phyloP scores from a whole-genome alignment of 768 basidiomycete species.

The Neoboletus subvelutipes region DNA sequence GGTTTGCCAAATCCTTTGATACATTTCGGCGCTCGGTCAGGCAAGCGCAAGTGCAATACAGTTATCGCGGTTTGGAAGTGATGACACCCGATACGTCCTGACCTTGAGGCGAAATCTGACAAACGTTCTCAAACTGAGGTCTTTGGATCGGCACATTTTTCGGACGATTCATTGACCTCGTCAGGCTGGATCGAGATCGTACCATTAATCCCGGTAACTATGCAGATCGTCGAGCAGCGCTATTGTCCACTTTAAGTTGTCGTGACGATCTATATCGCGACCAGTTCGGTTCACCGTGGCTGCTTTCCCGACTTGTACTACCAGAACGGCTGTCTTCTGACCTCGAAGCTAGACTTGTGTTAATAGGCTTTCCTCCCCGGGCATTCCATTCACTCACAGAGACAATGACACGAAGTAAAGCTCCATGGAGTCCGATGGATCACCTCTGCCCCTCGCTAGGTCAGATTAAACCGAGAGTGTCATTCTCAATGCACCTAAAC shows the following conservation, averaged over 20 bases:
- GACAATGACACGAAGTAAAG: not conserved
- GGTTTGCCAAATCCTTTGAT: not conserved
- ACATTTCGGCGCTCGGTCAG: not conserved
- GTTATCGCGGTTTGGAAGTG: not conserved
- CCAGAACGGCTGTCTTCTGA: no score
- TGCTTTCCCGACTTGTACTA: not conserved
- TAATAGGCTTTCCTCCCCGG: not conserved
- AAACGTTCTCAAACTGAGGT: no score
- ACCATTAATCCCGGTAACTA: not conserved
- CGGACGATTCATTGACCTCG: not conserved
- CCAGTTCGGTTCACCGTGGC: no score
- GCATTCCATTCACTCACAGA: not conserved
- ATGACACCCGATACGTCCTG: not conserved
- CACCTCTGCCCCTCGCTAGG: not conserved
- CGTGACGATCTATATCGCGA: no score
- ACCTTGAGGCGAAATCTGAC: no score
- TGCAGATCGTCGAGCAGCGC: not conserved
- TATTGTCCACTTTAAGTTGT: not conserved
- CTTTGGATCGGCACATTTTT: no score
- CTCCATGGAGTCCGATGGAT: not conserved
- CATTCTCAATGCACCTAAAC: not conserved
- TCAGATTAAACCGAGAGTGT: not conserved
- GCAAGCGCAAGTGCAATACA: not conserved
- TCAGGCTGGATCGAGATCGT: not conserved
- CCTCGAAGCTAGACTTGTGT: not conserved